Conservation (phyloP, 306 rosid genomes). For the Herpetospermum pedunculosum region DNA sequence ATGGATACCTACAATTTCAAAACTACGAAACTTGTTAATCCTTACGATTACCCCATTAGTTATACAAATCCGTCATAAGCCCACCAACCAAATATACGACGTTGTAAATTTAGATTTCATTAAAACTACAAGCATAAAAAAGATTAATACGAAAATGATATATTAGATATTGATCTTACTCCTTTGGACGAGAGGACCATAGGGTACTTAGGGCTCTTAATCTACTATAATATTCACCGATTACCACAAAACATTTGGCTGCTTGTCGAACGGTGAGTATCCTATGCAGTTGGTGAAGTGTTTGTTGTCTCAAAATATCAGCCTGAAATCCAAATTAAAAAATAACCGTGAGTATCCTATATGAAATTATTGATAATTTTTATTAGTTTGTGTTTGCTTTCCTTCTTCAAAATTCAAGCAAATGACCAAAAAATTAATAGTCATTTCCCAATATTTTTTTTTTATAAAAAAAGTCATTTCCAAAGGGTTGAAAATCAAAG, state of each 20-base stretch:
- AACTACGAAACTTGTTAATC: too few relatives aligned
- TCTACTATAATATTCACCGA: conserved; percentile 71
- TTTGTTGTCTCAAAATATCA: conserved; percentile 76
- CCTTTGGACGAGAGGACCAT: conserved; percentile 85
- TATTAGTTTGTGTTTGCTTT: neutral
- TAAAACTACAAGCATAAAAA: neutral
- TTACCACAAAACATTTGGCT: conserved; percentile 57
- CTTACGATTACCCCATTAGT: too few relatives aligned
- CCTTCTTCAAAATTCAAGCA: neutral
- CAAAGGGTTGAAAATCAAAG: neutral
- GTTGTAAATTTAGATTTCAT: neutral
- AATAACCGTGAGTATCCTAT: too few relatives aligned
- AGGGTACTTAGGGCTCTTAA: conserved; percentile 86
- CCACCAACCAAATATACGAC: neutral
- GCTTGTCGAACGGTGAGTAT: conserved; percentile 72
- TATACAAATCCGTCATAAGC: neutral
- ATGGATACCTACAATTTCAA: too few relatives aligned
- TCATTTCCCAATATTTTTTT: too few relatives aligned
- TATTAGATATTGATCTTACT: conserved; percentile 28
- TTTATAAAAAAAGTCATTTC: too few relatives aligned
- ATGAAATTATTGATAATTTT: too few relatives aligned
- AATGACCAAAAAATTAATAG: too few relatives aligned
- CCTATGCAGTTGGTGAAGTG: conserved; percentile 56
- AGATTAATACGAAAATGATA: neutral
- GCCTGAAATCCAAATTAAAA: conserved; percentile 48